Base-by-base conservation (phyloP, 106 monocot species). In the Apostasia shenzhenica region DNA sequence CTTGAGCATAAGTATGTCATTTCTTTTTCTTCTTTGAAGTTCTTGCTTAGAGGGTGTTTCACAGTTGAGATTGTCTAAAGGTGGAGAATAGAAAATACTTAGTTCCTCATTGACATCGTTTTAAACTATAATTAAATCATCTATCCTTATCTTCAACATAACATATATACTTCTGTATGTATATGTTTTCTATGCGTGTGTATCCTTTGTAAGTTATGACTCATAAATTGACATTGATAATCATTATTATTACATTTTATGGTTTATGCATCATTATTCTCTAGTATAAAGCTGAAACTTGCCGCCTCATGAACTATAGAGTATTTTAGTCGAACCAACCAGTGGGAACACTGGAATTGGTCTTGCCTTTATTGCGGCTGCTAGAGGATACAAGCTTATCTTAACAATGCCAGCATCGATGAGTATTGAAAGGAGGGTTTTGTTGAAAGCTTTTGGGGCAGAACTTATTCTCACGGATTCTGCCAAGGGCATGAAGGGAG, bases 331-430 rank as follows among this genome's bases (percentile, higher is more conserved):
- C 71, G 95, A 95, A 69, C 82, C 92, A 67, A 95, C 92, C 70
- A 95, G 95, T 74, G 95, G 95, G 52, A 95, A 92, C 65, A 95
- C 95, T 14, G 92, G 95, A 55, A 97, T 97, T 68, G 95, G 89
- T 39, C 92, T 97, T 78, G 95, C 95, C 43, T 95, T 95, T 77
- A 92, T 95, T 71, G 92, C 95, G 67, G 95, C 95, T 75, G 73
- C 95, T 8, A 95, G 81, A 85, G 95, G 95, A 64, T 95, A 92
- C 59, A 95, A 92, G 63, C 59, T 95, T 54, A 95, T 95, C 10
- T 71, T 95, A 74, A 95, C 95, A 57, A 95, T 95, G 95, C 95
- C 95, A 70, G 83, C 95, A 65, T 95, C 92, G 14, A 95, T 95
- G 95, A 95, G 95, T 49, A 92, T 81, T 6, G 95, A 95, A 77